Percentiles rank a stretch among this genome's conserved stretches.
phyloP scores from a whole-genome alignment of 208 protist species.

The Cochliopodium minus region DNA sequence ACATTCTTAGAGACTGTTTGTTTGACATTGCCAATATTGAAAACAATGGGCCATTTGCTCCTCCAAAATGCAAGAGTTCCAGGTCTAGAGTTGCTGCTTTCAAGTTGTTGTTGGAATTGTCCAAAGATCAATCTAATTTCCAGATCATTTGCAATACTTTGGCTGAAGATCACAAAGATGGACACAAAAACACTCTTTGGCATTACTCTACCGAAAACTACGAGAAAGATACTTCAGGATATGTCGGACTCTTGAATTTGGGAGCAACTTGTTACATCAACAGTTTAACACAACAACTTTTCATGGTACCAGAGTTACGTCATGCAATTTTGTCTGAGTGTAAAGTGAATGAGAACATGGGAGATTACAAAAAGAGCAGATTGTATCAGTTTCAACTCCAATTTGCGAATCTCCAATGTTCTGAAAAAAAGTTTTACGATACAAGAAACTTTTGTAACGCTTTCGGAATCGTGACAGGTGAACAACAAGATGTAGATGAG shows the following conservation, averaged over 20 bases:
- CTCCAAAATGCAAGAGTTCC: neutral
- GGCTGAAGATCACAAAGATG: no score
- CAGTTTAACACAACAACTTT: slow-evolving; percentile 35
- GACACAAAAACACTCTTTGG: no score
- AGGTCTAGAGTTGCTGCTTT: neutral
- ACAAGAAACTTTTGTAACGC: slow-evolving; percentile 25
- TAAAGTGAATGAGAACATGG: neutral
- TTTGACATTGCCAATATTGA: no score
- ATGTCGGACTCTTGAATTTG: neutral
- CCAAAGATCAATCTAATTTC: no score
- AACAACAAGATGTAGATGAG: slow-evolving; percentile 53
- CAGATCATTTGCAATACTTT: no score
- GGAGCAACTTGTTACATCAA: slow-evolving; percentile 11
- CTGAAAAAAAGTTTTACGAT: slow-evolving; percentile 30
- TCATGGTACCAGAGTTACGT: slow-evolving; percentile 36
- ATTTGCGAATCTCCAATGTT: slow-evolving; percentile 38
- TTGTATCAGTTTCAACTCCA: slow-evolving; percentile 30
- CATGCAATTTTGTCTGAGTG: slow-evolving; percentile 12
- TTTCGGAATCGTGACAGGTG: slow-evolving; percentile 22
- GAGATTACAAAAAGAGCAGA: slow-evolving; percentile 1
- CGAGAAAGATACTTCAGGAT: no score
- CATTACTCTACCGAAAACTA: no score
- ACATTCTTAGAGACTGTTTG: no score
- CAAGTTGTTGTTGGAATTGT: neutral
- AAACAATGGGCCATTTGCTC: no score